These are phyloP conservation scores for Acmispon strigosus DNA, from an alignment of 306 rosid species.

Conservation along the genomic window DNA sequence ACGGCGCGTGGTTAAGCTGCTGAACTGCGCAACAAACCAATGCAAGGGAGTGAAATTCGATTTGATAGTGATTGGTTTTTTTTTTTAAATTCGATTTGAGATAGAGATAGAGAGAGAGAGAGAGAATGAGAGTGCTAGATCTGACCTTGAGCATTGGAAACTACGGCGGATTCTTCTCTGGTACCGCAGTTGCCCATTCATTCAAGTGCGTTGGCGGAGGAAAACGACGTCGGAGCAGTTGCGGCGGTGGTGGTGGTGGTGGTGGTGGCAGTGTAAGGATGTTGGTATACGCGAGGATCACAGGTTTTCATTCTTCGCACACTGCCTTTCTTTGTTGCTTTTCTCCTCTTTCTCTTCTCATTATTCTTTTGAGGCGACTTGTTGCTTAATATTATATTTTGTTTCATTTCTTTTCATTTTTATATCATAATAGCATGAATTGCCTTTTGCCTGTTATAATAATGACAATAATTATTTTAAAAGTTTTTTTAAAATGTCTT, in stretches of 20 bases:
- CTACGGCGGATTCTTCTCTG: slow-evolving; percentile 91
- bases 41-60: not conserved
- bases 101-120: not conserved
- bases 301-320: slow-evolving; percentile 38
- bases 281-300: slow-evolving; percentile 25
- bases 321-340: not conserved
- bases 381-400: not conserved
- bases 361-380: slow-evolving; percentile 3
- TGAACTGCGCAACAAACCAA: slow-evolving; percentile 45
- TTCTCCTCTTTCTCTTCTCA: not conserved
- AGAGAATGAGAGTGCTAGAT: slow-evolving; percentile 34
- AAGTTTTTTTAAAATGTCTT: no score
- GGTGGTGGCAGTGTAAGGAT: slow-evolving; percentile 15
- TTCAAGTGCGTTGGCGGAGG: slow-evolving; percentile 14
- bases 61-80: not conserved
- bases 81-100: not conserved
- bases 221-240: slow-evolving; percentile 14
- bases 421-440: not conserved
- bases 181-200: slow-evolving; percentile 98
- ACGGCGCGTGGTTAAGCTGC: slow-evolving; percentile 48
- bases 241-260: slow-evolving; percentile 5
- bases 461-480: no score
- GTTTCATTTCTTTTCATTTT: not conserved
- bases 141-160: slow-evolving; percentile 94
- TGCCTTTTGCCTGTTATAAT: no score